A percentile compares a stretch with the other conserved stretches of the same genome.
Conservation (phyloP, 352 stramenopile species). For the Blastocystis hominis region DNA sequence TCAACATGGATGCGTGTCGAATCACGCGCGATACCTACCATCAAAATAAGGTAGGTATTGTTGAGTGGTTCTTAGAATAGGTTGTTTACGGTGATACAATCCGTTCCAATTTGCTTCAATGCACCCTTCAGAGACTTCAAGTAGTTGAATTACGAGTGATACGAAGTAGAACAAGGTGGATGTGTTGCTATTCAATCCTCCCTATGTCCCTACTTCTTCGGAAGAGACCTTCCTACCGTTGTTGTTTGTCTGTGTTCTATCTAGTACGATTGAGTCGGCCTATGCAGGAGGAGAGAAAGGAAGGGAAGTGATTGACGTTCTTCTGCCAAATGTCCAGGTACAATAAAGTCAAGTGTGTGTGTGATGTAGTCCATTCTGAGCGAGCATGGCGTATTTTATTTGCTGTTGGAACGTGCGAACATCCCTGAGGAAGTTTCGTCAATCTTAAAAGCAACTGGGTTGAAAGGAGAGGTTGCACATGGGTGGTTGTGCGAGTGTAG, state of each 20-base stretch:
- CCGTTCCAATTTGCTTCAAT: background rate
- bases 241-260: background rate
- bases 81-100: background rate
- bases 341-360: background rate
- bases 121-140: background rate
- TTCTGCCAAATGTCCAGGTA: background rate
- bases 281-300: background rate
- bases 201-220: background rate
- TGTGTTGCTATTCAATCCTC: background rate
- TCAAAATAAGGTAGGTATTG: background rate
- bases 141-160: background rate
- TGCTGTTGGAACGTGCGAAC: background rate
- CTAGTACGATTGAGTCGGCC: background rate
- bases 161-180: background rate
- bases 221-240: constrained; percentile 1
- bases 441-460: background rate
- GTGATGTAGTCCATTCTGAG: constrained; percentile 1
- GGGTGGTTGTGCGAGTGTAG: background rate
- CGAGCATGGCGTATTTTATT: background rate
- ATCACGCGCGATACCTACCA: background rate
- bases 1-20: background rate
- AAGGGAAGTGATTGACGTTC: background rate
- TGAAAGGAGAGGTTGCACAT: background rate
- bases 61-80: background rate
- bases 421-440: background rate